These are phyloP conservation scores for Atractiella rhizophila DNA, from an alignment of 768 basidiomycete genomes.

Conservation along the genomic window DNA sequence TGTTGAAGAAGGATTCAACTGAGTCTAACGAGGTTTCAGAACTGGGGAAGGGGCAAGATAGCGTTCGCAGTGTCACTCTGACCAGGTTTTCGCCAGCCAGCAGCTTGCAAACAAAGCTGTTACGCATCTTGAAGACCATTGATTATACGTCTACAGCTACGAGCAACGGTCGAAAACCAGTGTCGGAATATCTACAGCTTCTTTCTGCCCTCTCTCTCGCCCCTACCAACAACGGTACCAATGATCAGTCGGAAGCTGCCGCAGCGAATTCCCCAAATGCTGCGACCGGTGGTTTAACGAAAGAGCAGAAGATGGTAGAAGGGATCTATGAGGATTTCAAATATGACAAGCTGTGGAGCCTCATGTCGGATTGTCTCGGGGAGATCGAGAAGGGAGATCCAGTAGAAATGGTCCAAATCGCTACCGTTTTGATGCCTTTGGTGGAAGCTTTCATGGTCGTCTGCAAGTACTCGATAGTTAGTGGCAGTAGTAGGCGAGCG, in stretches of 20 bases:
- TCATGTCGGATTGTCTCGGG: constrained; percentile 66
- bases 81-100: constrained; percentile 82
- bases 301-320: constrained; percentile 40
- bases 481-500: too few relatives aligned
- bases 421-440: constrained; percentile 71
- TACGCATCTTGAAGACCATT: constrained; percentile 84
- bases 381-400: constrained; percentile 60
- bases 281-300: constrained; percentile 13
- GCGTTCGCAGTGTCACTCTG: constrained; percentile 32
- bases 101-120: constrained; percentile 81
- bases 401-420: constrained; percentile 57
- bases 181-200: too few relatives aligned
- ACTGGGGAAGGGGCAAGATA: constrained; percentile 32
- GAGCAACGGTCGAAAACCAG: too few relatives aligned
- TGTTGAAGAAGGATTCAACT: constrained; percentile 22
- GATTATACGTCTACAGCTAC: constrained; percentile 96
- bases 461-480: constrained; percentile 89
- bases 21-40: background rate
- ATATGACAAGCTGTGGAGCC: constrained; percentile 65
- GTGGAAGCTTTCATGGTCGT: constrained; percentile 97
- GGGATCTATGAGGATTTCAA: constrained; percentile 74
- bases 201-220: too few relatives aligned
- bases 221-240: background rate
- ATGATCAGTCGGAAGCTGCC: constrained; percentile 17
- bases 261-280: constrained; percentile 24